Evolutionary conservation across 139 green algal species (phyloP), one percentile per base, ranked within the genome.

Genomic region (Chlorella sp.): DNA sequence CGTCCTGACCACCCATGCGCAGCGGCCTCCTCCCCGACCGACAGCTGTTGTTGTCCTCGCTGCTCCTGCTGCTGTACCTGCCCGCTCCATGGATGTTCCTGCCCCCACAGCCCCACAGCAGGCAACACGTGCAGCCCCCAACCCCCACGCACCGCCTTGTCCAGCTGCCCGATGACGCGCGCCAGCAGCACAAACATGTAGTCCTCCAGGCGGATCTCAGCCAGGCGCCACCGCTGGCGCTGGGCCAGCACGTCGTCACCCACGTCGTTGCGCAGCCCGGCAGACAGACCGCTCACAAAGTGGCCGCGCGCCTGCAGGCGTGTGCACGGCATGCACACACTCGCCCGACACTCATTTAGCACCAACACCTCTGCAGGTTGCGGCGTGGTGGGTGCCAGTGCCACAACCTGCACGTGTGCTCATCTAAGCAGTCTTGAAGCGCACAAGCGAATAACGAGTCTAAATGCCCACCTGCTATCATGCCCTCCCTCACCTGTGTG

Each of bases 221-320:
- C 80, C 77, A 98, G 88, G 2, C 95, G 85, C 88, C 88, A 96
- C 32, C 80, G 79, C 84, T 98, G 70, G 1, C 77, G 72, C 77
- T 78, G 75, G 33, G 72, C 33, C n/a, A 82, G 77, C 55, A 75
- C 69, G 31, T 82, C 73, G 74, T 98, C 94, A 31, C 88, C 87
- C 14, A 93, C 92, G 73, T 98, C 94, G 83, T 97, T 98, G 72
- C 94, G 88, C 74, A 98, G 74, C 1, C 94, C 94, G 5, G 75
- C 76, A 10, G 74, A 72, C 75, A 75, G 72, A 17, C 73, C 72
- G 0, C 49, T 55, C 5, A 49, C 33, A 63, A 77, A 85, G 72
- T 74, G 75, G 26, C 60, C 70, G 33, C 80, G 72, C 0, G 66
- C 75, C 80, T 85, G 80, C 33, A 5, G n/a, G n/a, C n/a, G n/a